Percentiles rank a stretch among this genome's conserved stretches.
Evolutionary conservation across 2,329 filamentous ascomycete species (phyloP).

Genomic region (Ascochyta fabae): DNA sequence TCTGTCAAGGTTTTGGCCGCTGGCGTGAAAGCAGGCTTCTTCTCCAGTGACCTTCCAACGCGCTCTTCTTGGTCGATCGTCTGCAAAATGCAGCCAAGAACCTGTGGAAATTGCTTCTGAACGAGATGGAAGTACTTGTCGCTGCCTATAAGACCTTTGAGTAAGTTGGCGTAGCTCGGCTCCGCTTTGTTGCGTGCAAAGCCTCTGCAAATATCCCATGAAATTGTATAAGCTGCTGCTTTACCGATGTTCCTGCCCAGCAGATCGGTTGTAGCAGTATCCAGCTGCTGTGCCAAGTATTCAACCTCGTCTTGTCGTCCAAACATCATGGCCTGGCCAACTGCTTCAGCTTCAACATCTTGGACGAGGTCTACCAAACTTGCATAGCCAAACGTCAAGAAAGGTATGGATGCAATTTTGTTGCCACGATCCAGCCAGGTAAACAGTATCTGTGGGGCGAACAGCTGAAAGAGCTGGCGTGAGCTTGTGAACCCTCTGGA

Average conservation of each 20-base stretch:
- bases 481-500: constrained; percentile 70
- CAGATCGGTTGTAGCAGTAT: constrained; percentile 23
- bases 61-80: constrained; percentile 59
- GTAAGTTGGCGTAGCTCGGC: constrained; percentile 66
- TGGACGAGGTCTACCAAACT: constrained; percentile 71
- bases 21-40: constrained; percentile 63
- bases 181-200: constrained; percentile 48
- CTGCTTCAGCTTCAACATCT: constrained; percentile 76
- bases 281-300: constrained; percentile 61
- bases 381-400: constrained; percentile 79
- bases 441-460: constrained; percentile 86
- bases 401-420: constrained; percentile 67
- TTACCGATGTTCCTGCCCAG: constrained; percentile 75
- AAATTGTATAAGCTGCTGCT: constrained; percentile 81
- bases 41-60: constrained; percentile 58
- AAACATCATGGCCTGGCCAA: constrained; percentile 83
- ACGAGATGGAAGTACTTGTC: constrained; percentile 69
- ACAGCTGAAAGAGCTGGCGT: constrained; percentile 78
- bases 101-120: constrained; percentile 74
- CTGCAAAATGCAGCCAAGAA: constrained; percentile 77
- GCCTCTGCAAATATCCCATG: constrained; percentile 68
- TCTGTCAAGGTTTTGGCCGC: constrained; percentile 69
- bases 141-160: constrained; percentile 73
- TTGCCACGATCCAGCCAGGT: constrained; percentile 80
- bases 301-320: constrained; percentile 69